Evolutionary conservation across 2,329 filamentous ascomycete genomes (phyloP).

Genomic region (Ophiocordyceps robertsii): DNA sequence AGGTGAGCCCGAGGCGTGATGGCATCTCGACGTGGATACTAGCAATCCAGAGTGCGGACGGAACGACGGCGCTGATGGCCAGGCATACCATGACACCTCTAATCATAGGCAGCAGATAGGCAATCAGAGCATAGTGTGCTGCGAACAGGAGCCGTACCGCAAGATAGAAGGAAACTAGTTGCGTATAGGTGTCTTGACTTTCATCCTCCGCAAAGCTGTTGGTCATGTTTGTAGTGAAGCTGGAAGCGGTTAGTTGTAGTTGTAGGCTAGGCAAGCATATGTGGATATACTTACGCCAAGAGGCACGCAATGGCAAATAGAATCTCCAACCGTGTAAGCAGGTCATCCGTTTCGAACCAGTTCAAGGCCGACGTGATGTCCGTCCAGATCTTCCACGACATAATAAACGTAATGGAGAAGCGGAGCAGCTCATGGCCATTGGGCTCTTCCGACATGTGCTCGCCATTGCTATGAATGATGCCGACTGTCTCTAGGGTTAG

Average conservation of each 20-base stretch:
- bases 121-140: constrained; percentile 31
- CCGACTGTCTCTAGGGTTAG: constrained; percentile 26
- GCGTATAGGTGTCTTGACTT: constrained; percentile 37
- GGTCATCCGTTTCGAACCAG: constrained; percentile 10
- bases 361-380: constrained; percentile 42
- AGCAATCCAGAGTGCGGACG: constrained; percentile 43
- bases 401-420: constrained; percentile 47
- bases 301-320: too few species aligned
- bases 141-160: constrained; percentile 40
- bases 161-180: constrained; percentile 48
- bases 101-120: constrained; percentile 41
- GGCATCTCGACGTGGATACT: constrained; percentile 44
- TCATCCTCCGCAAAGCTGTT: constrained; percentile 34
- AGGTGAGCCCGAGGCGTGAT: constrained; percentile 39
- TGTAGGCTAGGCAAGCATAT: too few species aligned
- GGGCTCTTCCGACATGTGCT: constrained; percentile 42
- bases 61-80: constrained; percentile 28
- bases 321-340: too few species aligned
- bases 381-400: constrained; percentile 51
- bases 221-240: constrained; percentile 33
- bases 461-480: constrained; percentile 51
- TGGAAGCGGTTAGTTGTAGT: neutral
- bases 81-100: constrained; percentile 38
- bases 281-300: too few species aligned
- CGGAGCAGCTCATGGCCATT: constrained; percentile 41